Percentiles rank a stretch among this genome's conserved stretches.
Conservation (phyloP, 129 eudicot species). For the Chrysanthemum makinoi region DNA sequence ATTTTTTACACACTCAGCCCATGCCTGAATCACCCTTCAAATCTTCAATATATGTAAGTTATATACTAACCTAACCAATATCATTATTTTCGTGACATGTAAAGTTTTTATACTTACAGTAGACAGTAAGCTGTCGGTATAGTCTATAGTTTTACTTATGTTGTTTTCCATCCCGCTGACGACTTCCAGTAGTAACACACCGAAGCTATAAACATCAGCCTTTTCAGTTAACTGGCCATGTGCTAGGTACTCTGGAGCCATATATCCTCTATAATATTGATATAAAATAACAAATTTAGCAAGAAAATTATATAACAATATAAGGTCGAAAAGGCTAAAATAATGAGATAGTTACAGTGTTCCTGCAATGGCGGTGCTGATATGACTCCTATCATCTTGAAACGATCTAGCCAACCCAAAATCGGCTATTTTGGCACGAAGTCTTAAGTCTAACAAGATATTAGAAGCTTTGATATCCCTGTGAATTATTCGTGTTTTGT, state of each 20-base stretch:
- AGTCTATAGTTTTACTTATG: conserved; percentile 45
- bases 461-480: conserved; percentile 75
- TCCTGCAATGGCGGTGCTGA: conserved; percentile 82
- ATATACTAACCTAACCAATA: too few species aligned
- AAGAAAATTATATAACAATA: neutral
- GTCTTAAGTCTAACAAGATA: conserved; percentile 59
- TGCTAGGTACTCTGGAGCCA: conserved; percentile 82
- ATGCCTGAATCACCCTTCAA: too few species aligned
- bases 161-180: conserved; percentile 61
- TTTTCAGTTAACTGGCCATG: conserved; percentile 70
- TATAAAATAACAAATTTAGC: neutral
- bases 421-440: conserved; percentile 81
- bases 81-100: too few species aligned
- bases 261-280: conserved; percentile 47
- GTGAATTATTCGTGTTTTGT: conserved; percentile 57
- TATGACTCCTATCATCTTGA: conserved; percentile 77
- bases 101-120: conserved; percentile 37
- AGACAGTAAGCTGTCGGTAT: conserved; percentile 52
- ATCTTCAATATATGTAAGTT: too few species aligned
- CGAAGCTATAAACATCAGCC: conserved; percentile 76
- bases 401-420: conserved; percentile 86
- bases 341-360: conserved; percentile 48
- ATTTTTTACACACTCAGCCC: too few species aligned
- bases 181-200: conserved; percentile 64
- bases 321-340: neutral